phyloP scores from a whole-genome alignment of 305 asterid species.

The Plantago coronopus region DNA sequence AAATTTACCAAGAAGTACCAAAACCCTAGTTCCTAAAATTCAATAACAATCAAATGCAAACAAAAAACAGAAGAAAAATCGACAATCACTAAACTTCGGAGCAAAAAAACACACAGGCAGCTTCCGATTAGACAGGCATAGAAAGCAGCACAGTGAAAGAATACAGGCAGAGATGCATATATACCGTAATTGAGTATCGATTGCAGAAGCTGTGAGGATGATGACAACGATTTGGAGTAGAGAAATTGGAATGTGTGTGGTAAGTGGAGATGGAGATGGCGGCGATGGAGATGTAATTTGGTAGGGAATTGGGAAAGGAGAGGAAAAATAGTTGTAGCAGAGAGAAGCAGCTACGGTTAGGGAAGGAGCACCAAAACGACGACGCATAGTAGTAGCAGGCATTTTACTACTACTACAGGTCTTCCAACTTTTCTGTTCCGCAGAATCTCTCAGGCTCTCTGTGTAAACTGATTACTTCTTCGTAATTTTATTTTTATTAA shows the following conservation, averaged over 20 bases:
- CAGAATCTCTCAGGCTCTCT: too few relatives aligned
- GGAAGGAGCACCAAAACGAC: conserved; percentile 38
- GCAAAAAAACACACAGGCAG: conserved; percentile 11
- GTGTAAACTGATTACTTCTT: too few relatives aligned
- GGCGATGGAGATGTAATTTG: too few relatives aligned
- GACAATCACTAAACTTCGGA: background rate
- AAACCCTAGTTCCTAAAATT: conserved; percentile 33
- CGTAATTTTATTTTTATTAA: too few relatives aligned
- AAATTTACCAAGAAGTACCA: conserved; percentile 6
- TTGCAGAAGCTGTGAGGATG: background rate
- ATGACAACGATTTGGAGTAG: background rate
- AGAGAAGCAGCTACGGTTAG: conserved; percentile 24
- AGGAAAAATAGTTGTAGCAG: conserved; percentile 21
- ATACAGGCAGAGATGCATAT: background rate
- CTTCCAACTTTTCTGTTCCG: too few relatives aligned
- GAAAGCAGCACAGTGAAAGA: background rate
- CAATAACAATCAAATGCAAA: too few relatives aligned
- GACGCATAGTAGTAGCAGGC: conserved; percentile 22
- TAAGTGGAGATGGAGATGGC: too few relatives aligned
- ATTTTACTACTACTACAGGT: background rate
- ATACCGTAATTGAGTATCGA: background rate
- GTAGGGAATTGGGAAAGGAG: conserved; percentile 14
- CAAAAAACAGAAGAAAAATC: too few relatives aligned
- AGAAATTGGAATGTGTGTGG: background rate
- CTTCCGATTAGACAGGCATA: conserved; percentile 4